Percentiles rank a stretch among this genome's conserved stretches.
Evolutionary conservation across 176 grass and related monocot species (phyloP).

Genomic region (Chrysopogon serrulatus): DNA sequence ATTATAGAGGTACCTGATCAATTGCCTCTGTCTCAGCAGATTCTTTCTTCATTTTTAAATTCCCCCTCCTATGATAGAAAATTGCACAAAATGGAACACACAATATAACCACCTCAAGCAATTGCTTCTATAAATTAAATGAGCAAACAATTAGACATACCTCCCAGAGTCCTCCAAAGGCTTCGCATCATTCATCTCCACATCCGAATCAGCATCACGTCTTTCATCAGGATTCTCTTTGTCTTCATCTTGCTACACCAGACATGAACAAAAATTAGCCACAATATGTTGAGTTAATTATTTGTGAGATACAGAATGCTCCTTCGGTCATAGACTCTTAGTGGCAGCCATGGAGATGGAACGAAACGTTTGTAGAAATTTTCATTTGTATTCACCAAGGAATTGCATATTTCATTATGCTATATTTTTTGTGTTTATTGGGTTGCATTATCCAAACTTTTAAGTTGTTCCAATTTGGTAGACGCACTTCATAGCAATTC

Average conservation of each 20-base stretch:
- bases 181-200: conserved; percentile 69
- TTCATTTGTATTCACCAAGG: neutral
- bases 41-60: conserved; percentile 69
- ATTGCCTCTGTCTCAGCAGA: conserved; percentile 42
- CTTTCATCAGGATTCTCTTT: conserved; percentile 76
- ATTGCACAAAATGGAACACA: neutral
- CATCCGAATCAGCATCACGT: conserved; percentile 58
- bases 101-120: neutral
- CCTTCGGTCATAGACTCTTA: neutral
- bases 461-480: neutral
- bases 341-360: neutral
- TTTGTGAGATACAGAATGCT: neutral
- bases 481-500: neutral
- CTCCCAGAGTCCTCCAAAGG: conserved; percentile 52
- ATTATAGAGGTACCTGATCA: conserved; percentile 52
- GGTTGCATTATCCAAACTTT: neutral
- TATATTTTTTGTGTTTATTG: neutral
- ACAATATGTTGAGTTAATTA: conserved; percentile 14
- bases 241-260: conserved; percentile 83
- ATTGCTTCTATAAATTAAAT: neutral
- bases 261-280: conserved; percentile 9
- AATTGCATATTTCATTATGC: neutral
- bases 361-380: neutral
- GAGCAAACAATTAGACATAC: conserved; percentile 36
- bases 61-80: conserved; percentile 47